Conservation (phyloP, 192 early-diverging fungal species). For the Backusella psychrophila region DNA sequence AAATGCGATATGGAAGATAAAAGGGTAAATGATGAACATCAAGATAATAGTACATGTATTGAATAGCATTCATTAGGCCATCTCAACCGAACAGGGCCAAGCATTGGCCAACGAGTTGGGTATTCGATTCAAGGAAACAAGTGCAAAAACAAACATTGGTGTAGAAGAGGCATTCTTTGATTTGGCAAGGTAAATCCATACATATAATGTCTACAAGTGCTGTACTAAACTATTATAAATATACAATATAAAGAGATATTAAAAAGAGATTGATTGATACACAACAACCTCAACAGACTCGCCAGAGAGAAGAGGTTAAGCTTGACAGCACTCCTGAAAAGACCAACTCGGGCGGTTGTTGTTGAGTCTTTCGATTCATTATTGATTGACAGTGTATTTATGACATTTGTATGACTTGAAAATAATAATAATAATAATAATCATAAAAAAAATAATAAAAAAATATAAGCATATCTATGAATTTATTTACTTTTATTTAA, state of each 20-base stretch:
- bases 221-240: background rate
- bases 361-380: background rate
- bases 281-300: constrained; percentile 45
- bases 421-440: too few relatives aligned
- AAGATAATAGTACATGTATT: background rate
- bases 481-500: background rate
- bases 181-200: constrained; percentile 69
- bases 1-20: constrained; percentile 98
- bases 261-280: constrained; percentile 98
- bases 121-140: constrained; percentile 96
- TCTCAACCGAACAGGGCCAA: constrained; percentile 93
- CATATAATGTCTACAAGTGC: background rate
- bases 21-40: constrained; percentile 45
- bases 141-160: constrained; percentile 97
- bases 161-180: constrained; percentile 98
- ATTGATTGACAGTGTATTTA: background rate
- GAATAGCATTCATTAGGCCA: constrained; percentile 33
- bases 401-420: background rate
- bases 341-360: background rate
- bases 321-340: constrained; percentile 18
- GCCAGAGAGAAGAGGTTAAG: constrained; percentile 31
- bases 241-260: constrained; percentile 72
- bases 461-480: background rate
- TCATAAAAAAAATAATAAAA: too few relatives aligned
- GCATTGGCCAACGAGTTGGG: constrained; percentile 91